Evolutionary conservation across 1,139 yeast species (phyloP), one percentile per base, ranked within the genome.

Genomic region (Suhomyces kunorum): DNA sequence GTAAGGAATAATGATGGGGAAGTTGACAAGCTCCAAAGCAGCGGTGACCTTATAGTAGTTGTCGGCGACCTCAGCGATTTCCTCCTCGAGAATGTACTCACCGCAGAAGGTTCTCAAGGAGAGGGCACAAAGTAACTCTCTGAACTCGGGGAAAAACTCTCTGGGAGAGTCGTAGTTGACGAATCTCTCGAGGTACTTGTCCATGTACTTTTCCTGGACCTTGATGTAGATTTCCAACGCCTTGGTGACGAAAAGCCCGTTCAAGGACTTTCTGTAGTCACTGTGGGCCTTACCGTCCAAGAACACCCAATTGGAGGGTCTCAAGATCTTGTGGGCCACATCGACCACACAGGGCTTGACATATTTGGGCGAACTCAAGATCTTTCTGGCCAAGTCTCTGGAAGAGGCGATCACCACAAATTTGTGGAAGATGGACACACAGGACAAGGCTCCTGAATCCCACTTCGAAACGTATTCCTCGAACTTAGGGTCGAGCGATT

Each of bases 261-360:
- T 92, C 58, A 92, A 73, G 14, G 95, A 83, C 60, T 83, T 82
- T 66, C 98, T 82, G 69, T 90, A 92, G 64, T 92, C 98, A 45
- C 83, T 80, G 58, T 92, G 98, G 23, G 81, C 94, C 70, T 89
- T 88, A 53, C 98, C 98, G 59, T 92, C 98, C 57, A 89, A 69
- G 63, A 92, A 92, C 35, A 92, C 98, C 98, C 98, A 92, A 71
- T 90, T 92, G 38, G 92, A 75, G 32, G 98, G 97, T 65, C 98
- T 80, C 58, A 92, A 73, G 53, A 92, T 87, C 68, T 90, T 92
- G 51, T 81, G 74, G 15, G 98, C 98, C 40, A 89, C 98, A 60
- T 92, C 98, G 49, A 92, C 98, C 46, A 92, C 96, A 71, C 98
- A 92, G 6, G 98, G 98, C 63, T 89, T 89, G 45, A 88, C 97